A percentile compares a stretch with the other conserved stretches of the same genome.
Conservation (phyloP, 208 protist genomes). For the Trypanosoma congolense region DNA sequence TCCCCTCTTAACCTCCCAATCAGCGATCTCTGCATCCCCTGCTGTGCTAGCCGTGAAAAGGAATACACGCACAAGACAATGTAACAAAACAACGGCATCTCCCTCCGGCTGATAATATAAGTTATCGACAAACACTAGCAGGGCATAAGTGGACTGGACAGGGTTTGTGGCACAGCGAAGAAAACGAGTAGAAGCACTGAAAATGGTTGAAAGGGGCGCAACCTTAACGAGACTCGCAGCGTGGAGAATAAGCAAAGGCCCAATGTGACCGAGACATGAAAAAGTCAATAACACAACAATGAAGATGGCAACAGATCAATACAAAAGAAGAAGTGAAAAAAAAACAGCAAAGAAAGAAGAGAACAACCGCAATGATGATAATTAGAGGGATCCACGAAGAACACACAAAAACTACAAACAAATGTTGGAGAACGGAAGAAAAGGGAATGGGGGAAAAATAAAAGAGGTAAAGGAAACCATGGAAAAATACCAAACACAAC, state of each 20-base stretch:
- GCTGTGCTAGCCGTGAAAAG: too few relatives aligned
- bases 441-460: not conserved
- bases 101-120: too few relatives aligned
- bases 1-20: too few relatives aligned
- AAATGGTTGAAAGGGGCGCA: not conserved
- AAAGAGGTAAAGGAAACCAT: slow-evolving; percentile 7
- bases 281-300: slow-evolving; percentile 12
- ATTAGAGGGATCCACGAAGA: not conserved
- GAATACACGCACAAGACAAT: too few relatives aligned
- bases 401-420: not conserved
- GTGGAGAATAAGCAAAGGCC: not conserved
- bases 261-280: slow-evolving; percentile 11
- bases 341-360: not conserved
- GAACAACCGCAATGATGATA: not conserved
- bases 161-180: too few relatives aligned
- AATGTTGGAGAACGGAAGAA: not conserved
- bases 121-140: too few relatives aligned
- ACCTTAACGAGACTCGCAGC: not conserved
- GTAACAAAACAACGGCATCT: too few relatives aligned
- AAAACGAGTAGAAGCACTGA: too few relatives aligned
- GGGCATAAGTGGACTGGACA: too few relatives aligned
- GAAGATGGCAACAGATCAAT: not conserved
- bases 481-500: slow-evolving; percentile 12
- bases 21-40: too few relatives aligned
- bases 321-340: not conserved